These are phyloP conservation scores for Crotalaria pallida DNA, from an alignment of 306 rosid species.

Conservation along the genomic window DNA sequence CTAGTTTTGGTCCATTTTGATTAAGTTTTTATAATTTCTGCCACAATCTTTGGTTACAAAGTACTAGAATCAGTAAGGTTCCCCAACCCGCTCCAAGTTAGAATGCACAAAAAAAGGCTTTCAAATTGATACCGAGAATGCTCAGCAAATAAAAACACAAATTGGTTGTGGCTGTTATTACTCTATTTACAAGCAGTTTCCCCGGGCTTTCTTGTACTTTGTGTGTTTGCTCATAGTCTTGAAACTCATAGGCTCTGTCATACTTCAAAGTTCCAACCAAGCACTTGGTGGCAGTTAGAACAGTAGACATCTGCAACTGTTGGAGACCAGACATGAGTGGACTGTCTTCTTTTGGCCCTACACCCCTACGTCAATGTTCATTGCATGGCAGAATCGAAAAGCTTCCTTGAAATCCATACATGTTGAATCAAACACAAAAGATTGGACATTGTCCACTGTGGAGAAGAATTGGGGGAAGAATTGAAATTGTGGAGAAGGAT, in stretches of 20 bases:
- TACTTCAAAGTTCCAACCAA: slow-evolving; percentile 83
- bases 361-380: slow-evolving; percentile 25
- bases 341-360: slow-evolving; percentile 40
- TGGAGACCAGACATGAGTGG: slow-evolving; percentile 47
- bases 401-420: slow-evolving; percentile 51
- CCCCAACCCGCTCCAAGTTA: not conserved
- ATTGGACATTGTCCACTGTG: not conserved
- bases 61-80: not conserved
- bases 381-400: slow-evolving; percentile 48
- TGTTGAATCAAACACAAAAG: not conserved
- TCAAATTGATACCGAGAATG: slow-evolving; percentile 7
- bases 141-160: slow-evolving; percentile 9
- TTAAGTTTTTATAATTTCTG: not conserved
- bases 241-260: slow-evolving; percentile 49
- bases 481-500: too few species aligned
- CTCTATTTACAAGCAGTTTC: slow-evolving; percentile 1
- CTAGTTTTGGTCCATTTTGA: not conserved
- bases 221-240: slow-evolving; percentile 41
- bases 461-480: too few species aligned
- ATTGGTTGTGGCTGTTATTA: not conserved
- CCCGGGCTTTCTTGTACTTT: slow-evolving; percentile 39
- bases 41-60: not conserved
- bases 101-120: not conserved
- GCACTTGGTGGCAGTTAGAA: slow-evolving; percentile 39
- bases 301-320: slow-evolving; percentile 50